Evolutionary conservation across 208 protist species (phyloP).

Genomic region (Crithidia brevicula): DNA sequence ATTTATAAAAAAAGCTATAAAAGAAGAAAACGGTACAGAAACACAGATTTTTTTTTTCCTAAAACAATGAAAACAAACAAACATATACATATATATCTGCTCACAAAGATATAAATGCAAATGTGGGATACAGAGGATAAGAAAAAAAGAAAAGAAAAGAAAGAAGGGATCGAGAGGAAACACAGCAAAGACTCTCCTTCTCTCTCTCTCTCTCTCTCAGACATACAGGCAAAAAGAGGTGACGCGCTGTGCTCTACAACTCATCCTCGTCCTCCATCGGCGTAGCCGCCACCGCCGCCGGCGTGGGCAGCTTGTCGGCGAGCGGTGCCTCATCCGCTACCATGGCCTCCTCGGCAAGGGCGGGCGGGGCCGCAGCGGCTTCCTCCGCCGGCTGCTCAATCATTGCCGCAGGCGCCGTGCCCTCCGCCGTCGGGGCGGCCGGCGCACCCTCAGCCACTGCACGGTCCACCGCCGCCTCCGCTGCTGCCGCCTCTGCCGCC

Average conservation of each 20-base stretch:
- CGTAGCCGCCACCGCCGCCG: background rate
- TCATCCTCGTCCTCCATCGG: conserved; percentile 19
- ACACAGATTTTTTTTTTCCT: conserved; percentile 6
- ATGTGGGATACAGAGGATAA: background rate
- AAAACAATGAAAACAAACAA: conserved; percentile 14
- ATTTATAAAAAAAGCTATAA: conserved; percentile 3
- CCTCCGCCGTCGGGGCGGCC: background rate
- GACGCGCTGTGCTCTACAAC: conserved; percentile 2
- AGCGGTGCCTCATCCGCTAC: conserved; percentile 4
- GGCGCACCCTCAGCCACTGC: background rate
- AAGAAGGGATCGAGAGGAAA: background rate
- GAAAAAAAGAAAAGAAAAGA: background rate
- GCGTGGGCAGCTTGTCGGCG: conserved; percentile 3
- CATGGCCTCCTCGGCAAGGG: background rate
- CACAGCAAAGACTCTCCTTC: background rate
- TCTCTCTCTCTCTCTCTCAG: background rate
- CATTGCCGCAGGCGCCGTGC: background rate
- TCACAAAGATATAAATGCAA: background rate
- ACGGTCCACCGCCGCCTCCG: background rate
- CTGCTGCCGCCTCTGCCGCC: background rate
- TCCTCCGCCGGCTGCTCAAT: background rate
- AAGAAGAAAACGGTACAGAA: conserved; percentile 5
- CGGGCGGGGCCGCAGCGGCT: background rate
- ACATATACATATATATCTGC: background rate
- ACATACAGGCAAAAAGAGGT: background rate